phyloP scores from a whole-genome alignment of 192 early-diverging fungal genomes.

The Umbelopsis sp. region DNA sequence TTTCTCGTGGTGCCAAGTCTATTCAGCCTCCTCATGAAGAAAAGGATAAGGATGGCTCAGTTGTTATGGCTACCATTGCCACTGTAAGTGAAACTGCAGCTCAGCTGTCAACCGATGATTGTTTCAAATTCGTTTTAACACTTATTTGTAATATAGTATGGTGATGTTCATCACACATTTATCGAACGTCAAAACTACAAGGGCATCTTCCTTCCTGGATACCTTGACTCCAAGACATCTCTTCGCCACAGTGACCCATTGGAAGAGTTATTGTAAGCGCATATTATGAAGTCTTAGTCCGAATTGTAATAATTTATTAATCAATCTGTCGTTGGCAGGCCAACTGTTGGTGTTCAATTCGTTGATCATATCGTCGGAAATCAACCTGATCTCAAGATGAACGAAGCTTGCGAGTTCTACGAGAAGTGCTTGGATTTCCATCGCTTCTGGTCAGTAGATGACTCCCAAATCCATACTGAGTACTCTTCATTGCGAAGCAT shows the following conservation, averaged over 20 bases:
- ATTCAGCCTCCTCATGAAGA: conserved; percentile 81
- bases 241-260: conserved; percentile 56
- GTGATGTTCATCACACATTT: conserved; percentile 96
- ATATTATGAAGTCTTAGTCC: neutral
- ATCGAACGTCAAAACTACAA: conserved; percentile 82
- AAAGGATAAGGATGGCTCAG: conserved; percentile 83
- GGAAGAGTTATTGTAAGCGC: conserved; percentile 51
- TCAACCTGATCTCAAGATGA: conserved; percentile 93
- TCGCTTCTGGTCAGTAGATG: conserved; percentile 98
- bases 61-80: conserved; percentile 90
- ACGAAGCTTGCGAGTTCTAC: conserved; percentile 82
- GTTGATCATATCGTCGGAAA: conserved; percentile 97
- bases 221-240: conserved; percentile 34
- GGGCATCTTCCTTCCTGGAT: conserved; percentile 89
- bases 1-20: conserved; percentile 83
- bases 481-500: conserved; percentile 93
- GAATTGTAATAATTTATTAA: neutral
- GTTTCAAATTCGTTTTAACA: neutral
- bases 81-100: conserved; percentile 50
- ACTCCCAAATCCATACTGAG: conserved; percentile 93
- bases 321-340: conserved; percentile 25
- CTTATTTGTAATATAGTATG: conserved; percentile 61
- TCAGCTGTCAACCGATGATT: conserved; percentile 14
- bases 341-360: conserved; percentile 62
- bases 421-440: conserved; percentile 94